These are phyloP conservation scores for Tetrastigma voinierianum DNA, from an alignment of 164 flowering plant species.

Conservation along the genomic window DNA sequence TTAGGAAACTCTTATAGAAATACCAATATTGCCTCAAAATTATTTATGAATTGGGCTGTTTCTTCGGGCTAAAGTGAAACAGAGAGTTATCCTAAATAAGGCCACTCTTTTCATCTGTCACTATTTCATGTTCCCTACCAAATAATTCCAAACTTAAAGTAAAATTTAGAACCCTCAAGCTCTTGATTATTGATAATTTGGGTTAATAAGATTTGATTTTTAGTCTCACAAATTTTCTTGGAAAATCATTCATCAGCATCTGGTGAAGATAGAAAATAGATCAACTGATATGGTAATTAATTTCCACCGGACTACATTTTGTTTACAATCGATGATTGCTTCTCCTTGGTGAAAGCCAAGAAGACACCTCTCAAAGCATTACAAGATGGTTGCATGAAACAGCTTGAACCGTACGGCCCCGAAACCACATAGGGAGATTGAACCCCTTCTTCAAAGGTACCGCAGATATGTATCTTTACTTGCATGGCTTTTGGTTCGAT, in stretches of 20 bases:
- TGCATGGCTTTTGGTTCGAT: neutral
- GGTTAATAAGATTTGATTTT: too few species aligned
- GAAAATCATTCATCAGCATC: neutral
- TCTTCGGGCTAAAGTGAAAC: too few species aligned
- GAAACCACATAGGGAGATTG: conserved; percentile 96
- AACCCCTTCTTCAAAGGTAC: conserved; percentile 99
- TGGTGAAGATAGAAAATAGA: neutral
- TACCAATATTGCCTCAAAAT: too few species aligned
- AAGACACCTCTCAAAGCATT: conserved; percentile 55
- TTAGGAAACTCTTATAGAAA: too few species aligned
- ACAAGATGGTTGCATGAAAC: conserved; percentile 79
- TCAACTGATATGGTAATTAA: neutral
- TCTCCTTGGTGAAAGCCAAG: conserved; percentile 47
- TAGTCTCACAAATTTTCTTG: too few species aligned
- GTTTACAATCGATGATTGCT: conserved; percentile 11
- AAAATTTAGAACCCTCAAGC: too few species aligned
- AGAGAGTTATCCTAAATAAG: too few species aligned
- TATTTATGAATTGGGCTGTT: too few species aligned
- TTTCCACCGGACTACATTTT: neutral
- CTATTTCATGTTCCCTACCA: too few species aligned
- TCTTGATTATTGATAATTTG: too few species aligned
- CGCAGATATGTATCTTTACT: neutral
- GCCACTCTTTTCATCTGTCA: too few species aligned
- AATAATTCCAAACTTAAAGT: too few species aligned
- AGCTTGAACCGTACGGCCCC: conserved; percentile 85